These are phyloP conservation scores for Alternaria solani DNA, from an alignment of 2,329 filamentous ascomycete species.

Conservation along the genomic window DNA sequence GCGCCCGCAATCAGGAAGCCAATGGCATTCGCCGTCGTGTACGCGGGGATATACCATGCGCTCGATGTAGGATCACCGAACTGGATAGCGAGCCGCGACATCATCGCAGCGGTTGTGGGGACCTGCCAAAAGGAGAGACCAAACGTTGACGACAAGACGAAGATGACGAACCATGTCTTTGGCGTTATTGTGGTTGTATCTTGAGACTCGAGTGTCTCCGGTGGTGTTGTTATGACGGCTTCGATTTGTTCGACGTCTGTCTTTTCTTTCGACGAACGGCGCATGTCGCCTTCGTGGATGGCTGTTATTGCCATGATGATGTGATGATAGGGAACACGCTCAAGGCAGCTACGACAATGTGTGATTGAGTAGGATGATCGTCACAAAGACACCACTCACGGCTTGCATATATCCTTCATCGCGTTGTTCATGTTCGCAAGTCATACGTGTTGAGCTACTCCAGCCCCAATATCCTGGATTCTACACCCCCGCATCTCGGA, in stretches of 20 bases:
- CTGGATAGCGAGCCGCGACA: conserved; percentile 22
- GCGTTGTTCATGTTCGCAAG: too few relatives aligned
- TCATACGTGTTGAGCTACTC: too few relatives aligned
- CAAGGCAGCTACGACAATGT: too few relatives aligned
- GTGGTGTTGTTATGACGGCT: neutral
- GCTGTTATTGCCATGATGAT: too few relatives aligned
- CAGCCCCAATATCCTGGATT: too few relatives aligned
- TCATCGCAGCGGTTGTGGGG: conserved; percentile 37
- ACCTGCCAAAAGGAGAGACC: conserved; percentile 43
- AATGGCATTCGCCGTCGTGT: conserved; percentile 34
- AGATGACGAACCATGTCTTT: conserved; percentile 42
- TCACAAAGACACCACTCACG: too few relatives aligned
- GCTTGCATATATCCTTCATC: too few relatives aligned
- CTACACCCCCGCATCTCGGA: too few relatives aligned
- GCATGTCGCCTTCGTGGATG: too few relatives aligned
- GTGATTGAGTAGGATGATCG: too few relatives aligned
- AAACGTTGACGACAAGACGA: conserved; percentile 37
- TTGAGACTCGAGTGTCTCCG: neutral
- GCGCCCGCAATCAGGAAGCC: conserved; percentile 43
- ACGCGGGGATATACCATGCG: conserved; percentile 36
- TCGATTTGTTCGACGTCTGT: neutral
- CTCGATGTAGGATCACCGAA: conserved; percentile 18
- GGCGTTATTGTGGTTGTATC: conserved; percentile 30
- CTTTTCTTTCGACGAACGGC: neutral
- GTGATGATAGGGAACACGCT: too few relatives aligned